Base-by-base conservation (phyloP, 805 yeast species). In the Metschnikowia koreensis region DNA sequence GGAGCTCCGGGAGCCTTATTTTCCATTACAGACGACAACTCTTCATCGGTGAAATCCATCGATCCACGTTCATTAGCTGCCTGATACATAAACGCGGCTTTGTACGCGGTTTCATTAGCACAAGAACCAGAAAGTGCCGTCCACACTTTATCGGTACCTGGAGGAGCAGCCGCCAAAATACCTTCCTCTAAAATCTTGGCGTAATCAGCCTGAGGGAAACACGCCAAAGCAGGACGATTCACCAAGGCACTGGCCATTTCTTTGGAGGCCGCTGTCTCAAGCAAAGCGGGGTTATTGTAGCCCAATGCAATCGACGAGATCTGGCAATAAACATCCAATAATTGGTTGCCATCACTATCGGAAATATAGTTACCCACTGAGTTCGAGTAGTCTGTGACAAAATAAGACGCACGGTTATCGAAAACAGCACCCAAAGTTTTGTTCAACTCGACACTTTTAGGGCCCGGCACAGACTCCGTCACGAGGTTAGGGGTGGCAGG, bases 81-180 rank as follows among this genome's bases (percentile, higher is more conserved):
- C 65, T 78, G 81, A 65, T 79, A 81, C 81, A 84, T 82, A 63
- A 82, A 82, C 1, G 87, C 88, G 13, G 89, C 89, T 60, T 84
- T 84, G 68, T 76, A 83, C 1, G 89, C 89, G 53, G 83, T 75
- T 64, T 84, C 89, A 58, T 84, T 84, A 48, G 89, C 89, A 66
- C 81, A 83, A 2, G 89, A 82, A 44, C 89, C 89, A 15, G 84
- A 76, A 46, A 82, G 74, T 8, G 86, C 85, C 15, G 87, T 81
- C 84, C 87, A 82, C 17, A 84, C 81, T 55, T 77, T 73, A 50
- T 69, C 66, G 65, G 80, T 77, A 11, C 87, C 87, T 49, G 79
- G 75, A 49, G 89, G 89, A 37, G 89, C 88, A 47, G 82, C 85
- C 27, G 82, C 78, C 57, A 84, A 70, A 41, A 83, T 70, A 12